Evolutionary conservation across 306 rosid species (phyloP).

Genomic region (Prunus dulcis): DNA sequence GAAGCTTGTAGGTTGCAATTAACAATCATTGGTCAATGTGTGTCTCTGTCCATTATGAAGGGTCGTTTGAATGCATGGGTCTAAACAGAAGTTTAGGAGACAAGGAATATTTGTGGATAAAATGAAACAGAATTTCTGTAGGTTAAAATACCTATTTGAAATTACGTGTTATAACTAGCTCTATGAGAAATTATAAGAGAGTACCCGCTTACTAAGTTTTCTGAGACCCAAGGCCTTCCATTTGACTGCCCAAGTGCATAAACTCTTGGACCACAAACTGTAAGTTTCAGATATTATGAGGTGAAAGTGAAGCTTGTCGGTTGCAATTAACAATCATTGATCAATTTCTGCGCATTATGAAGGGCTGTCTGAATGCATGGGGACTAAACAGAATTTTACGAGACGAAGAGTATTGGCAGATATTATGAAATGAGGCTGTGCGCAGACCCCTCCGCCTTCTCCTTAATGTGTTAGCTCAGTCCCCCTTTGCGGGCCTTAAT

Average conservation of each 20-base stretch:
- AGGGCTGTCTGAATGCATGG: not conserved
- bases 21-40: not conserved
- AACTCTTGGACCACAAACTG: not conserved
- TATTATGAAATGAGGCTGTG: not conserved
- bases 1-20: not conserved
- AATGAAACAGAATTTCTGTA: not conserved
- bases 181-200: not conserved
- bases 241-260: not conserved
- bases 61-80: not conserved
- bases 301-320: slow-evolving; percentile 1
- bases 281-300: not conserved
- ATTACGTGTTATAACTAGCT: not conserved
- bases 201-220: not conserved
- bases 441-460: not conserved
- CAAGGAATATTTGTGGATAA: not conserved
- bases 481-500: not conserved
- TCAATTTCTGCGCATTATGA: not conserved
- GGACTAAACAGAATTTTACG: not conserved
- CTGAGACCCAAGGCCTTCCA: not conserved
- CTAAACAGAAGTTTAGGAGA: not conserved
- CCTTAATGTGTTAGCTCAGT: not conserved
- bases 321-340: not conserved
- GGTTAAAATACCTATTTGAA: not conserved
- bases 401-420: not conserved
- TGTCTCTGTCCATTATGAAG: not conserved